These are phyloP conservation scores for Grosmannia serpens DNA, from an alignment of 2,329 filamentous ascomycete genomes.

Conservation along the genomic window DNA sequence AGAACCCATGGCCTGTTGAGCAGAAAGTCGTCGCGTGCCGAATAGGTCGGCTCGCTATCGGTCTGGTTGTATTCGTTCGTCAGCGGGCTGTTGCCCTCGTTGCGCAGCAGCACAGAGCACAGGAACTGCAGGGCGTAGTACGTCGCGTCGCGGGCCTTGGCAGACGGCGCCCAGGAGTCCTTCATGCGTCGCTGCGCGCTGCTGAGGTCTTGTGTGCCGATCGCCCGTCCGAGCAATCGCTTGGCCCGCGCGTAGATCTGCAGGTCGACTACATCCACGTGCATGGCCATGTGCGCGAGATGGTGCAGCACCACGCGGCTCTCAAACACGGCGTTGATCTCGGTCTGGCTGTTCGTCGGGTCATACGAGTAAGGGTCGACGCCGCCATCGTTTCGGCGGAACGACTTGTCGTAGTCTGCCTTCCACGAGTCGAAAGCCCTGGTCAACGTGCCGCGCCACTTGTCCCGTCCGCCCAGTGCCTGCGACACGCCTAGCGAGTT, in stretches of 20 bases:
- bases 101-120: slow-evolving; percentile 65
- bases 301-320: slow-evolving; percentile 84
- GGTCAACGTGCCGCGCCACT: slow-evolving; percentile 78
- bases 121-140: slow-evolving; percentile 89
- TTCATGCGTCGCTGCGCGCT: slow-evolving; percentile 75
- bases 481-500: slow-evolving; percentile 65
- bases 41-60: slow-evolving; percentile 40
- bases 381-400: slow-evolving; percentile 46
- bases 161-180: slow-evolving; percentile 78
- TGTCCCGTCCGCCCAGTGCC: slow-evolving; percentile 75
- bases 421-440: slow-evolving; percentile 92
- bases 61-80: slow-evolving; percentile 18
- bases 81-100: slow-evolving; percentile 28
- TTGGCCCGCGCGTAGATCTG: slow-evolving; percentile 90
- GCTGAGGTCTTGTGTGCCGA: slow-evolving; percentile 70
- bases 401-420: slow-evolving; percentile 73
- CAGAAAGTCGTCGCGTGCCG: slow-evolving; percentile 75
- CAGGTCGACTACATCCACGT: slow-evolving; percentile 93
- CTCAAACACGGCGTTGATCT: slow-evolving; percentile 61
- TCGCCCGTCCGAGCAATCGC: slow-evolving; percentile 71
- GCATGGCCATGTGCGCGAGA: slow-evolving; percentile 94
- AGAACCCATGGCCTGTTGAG: slow-evolving; percentile 91
- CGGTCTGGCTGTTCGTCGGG: slow-evolving; percentile 39
- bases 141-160: slow-evolving; percentile 78
- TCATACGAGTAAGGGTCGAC: slow-evolving; percentile 44